Evolutionary conservation across 148 eudicot genomes (phyloP).

Genomic region (Rhododendron ovatum): DNA sequence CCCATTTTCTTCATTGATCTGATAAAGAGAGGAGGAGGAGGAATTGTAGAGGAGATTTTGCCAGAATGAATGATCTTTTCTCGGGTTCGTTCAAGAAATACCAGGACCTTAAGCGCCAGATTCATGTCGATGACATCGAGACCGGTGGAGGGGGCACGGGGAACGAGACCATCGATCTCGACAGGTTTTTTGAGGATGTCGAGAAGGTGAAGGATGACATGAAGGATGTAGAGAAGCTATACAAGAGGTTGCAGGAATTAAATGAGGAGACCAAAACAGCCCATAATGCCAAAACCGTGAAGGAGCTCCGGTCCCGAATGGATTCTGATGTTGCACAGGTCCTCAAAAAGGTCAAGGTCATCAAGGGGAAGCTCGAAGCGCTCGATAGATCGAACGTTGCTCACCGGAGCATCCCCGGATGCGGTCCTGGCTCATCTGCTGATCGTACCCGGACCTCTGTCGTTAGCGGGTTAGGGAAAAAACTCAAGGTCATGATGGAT

Average conservation of each 20-base stretch:
- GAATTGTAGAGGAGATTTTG: background rate
- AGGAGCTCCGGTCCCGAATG: constrained; percentile 52
- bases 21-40: background rate
- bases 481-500: constrained; percentile 69
- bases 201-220: constrained; percentile 66
- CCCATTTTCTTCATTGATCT: background rate
- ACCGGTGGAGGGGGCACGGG: constrained; percentile 14
- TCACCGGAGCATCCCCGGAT: constrained; percentile 46
- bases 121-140: constrained; percentile 49
- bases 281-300: constrained; percentile 58
- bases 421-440: constrained; percentile 71
- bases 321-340: constrained; percentile 60
- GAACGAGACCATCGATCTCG: constrained; percentile 39
- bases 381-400: constrained; percentile 55
- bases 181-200: constrained; percentile 57
- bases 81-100: constrained; percentile 58
- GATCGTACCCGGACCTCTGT: constrained; percentile 65
- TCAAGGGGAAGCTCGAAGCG: constrained; percentile 64
- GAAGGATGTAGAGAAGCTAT: constrained; percentile 45
- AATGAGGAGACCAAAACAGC: constrained; percentile 58
- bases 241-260: constrained; percentile 53
- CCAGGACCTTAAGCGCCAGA: constrained; percentile 44
- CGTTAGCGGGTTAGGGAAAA: constrained; percentile 61
- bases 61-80: constrained; percentile 68
- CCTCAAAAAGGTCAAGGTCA: constrained; percentile 54